A percentile compares a stretch with the other conserved stretches of the same genome.
Conservation (phyloP, 2,329 filamentous ascomycete species). For the Malbranchea zuffiana region DNA sequence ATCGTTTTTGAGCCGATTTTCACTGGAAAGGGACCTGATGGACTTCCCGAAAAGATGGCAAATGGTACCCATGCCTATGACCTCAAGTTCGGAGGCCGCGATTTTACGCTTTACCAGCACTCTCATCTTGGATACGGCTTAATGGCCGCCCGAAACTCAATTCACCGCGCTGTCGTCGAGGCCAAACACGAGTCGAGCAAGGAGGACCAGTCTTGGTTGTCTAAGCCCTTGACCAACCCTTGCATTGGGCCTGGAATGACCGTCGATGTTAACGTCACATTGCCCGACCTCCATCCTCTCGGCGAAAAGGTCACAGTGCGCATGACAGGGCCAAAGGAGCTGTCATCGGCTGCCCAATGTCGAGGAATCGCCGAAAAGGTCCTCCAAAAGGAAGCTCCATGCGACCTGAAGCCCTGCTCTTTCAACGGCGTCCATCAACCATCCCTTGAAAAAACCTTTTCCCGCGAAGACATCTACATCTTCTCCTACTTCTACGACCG, state of each 20-base stretch:
- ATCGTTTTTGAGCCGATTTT: constrained; percentile 98
- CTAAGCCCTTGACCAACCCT: constrained; percentile 64
- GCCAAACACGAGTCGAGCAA: constrained; percentile 56
- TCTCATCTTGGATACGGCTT: constrained; percentile 94
- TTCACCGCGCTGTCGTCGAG: constrained; percentile 66
- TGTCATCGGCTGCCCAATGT: constrained; percentile 69
- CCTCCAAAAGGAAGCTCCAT: constrained; percentile 73
- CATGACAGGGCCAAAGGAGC: constrained; percentile 70
- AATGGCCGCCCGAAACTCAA: constrained; percentile 83
- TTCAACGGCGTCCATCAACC: constrained; percentile 98
- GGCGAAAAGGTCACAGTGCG: constrained; percentile 58
- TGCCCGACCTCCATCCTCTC: constrained; percentile 55
- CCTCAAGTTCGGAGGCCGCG: constrained; percentile 76
- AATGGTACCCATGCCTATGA: constrained; percentile 95
- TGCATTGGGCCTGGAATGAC: constrained; percentile 75
- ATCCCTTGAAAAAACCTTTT: constrained; percentile 80
- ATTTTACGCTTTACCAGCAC: constrained; percentile 94
- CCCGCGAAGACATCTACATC: constrained; percentile 83
- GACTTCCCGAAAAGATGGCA: constrained; percentile 73
- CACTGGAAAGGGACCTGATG: constrained; percentile 57
- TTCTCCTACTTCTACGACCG: constrained; percentile 98
- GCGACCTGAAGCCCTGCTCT: constrained; percentile 80
- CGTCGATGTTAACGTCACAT: constrained; percentile 60
- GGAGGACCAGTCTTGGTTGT: constrained; percentile 55
- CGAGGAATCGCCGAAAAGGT: constrained; percentile 83